Conservation (phyloP, 139 green algal species). For the Chlorella sp. region DNA sequence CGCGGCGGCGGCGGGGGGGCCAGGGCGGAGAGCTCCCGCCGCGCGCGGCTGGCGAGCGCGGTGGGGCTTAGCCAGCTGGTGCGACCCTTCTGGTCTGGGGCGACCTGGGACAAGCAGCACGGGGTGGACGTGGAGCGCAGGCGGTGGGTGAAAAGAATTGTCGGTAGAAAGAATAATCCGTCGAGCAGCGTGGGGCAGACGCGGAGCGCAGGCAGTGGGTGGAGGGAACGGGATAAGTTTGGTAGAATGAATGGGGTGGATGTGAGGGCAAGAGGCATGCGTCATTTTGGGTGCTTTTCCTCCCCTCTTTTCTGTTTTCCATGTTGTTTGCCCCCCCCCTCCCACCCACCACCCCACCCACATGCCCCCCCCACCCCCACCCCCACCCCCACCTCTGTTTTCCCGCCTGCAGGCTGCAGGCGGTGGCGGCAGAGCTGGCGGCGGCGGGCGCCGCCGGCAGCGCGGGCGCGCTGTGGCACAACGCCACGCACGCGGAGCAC, state of each 20-base stretch:
- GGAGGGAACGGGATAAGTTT: too few relatives aligned
- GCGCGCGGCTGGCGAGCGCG: constrained; percentile 64
- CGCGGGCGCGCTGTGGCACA: constrained; percentile 70
- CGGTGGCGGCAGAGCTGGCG: constrained; percentile 50
- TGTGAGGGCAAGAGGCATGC: background rate
- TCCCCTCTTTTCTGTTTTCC: too few relatives aligned
- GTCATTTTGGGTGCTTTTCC: too few relatives aligned
- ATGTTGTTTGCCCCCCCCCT: too few relatives aligned
- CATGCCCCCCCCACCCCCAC: background rate
- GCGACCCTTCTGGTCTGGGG: constrained; percentile 46
- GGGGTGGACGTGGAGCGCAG: constrained; percentile 57
- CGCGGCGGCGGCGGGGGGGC: background rate
- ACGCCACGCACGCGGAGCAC: constrained; percentile 76
- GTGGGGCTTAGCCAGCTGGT: constrained; percentile 59
- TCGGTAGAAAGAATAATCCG: too few relatives aligned
- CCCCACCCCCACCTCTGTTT: background rate
- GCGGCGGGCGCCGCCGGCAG: constrained; percentile 17
- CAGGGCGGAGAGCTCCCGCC: constrained; percentile 15
- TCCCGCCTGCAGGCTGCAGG: background rate
- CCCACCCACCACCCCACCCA: too few relatives aligned
- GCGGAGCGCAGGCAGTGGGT: too few relatives aligned
- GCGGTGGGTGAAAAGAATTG: constrained; percentile 15
- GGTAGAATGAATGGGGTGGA: too few relatives aligned
- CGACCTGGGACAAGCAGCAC: constrained; percentile 61
- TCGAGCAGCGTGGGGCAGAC: too few relatives aligned